Percentiles rank a stretch among this genome's conserved stretches.
Conservation (phyloP, 129 eudicot genomes). For the Flaveria trinervia region DNA sequence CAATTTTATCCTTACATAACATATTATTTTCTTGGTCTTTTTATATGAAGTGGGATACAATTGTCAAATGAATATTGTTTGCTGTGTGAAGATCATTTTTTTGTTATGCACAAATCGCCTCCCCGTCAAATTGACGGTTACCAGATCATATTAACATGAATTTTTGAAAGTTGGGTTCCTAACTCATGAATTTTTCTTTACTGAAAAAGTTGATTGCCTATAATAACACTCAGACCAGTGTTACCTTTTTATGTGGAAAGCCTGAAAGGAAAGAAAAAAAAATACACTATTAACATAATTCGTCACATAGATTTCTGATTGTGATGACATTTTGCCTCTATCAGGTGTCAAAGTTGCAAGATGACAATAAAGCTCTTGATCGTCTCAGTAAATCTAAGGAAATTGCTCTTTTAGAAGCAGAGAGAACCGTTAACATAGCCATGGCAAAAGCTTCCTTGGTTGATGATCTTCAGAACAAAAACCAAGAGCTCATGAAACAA, state of each 20-base stretch:
- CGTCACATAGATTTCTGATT: neutral
- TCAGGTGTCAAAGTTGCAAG: slow-evolving; percentile 84
- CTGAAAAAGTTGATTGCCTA: neutral
- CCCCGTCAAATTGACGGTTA: neutral
- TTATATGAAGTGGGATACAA: neutral
- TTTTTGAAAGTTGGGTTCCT: neutral
- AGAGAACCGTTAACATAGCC: slow-evolving; percentile 72
- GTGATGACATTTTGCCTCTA: slow-evolving; percentile 18
- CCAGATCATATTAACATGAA: neutral
- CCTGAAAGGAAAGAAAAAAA: neutral
- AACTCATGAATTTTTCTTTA: neutral
- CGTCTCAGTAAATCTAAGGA: slow-evolving; percentile 92
- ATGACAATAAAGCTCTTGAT: slow-evolving; percentile 86
- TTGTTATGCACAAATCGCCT: neutral
- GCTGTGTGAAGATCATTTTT: neutral
- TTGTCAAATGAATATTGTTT: neutral
- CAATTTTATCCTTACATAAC: neutral
- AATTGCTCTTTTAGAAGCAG: slow-evolving; percentile 84
- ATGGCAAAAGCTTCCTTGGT: slow-evolving; percentile 84
- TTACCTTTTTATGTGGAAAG: neutral
- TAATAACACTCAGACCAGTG: neutral
- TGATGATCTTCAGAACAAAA: slow-evolving; percentile 88
- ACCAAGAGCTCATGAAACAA: slow-evolving; percentile 78
- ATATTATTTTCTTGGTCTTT: neutral
- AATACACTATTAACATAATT: neutral